phyloP scores from a whole-genome alignment of 2,329 filamentous ascomycete genomes.

The Colletotrichum falcatum region DNA sequence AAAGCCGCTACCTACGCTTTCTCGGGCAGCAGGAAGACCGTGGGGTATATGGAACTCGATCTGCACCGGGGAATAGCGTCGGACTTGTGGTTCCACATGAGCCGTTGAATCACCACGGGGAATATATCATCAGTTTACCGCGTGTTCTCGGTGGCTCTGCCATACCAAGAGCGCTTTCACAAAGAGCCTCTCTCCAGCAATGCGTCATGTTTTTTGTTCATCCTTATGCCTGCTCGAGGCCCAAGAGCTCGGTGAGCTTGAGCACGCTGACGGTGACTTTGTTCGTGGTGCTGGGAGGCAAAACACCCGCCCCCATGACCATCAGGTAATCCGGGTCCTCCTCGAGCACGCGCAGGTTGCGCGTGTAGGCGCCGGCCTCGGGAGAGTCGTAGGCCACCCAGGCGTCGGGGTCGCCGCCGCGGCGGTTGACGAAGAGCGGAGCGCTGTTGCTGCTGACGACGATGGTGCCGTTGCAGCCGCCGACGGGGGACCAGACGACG shows the following conservation, averaged over 20 bases:
- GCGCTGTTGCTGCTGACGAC: conserved; percentile 54
- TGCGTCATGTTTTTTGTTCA: background rate
- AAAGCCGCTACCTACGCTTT: too few relatives aligned
- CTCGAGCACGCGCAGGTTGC: conserved; percentile 52
- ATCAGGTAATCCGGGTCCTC: conserved; percentile 51
- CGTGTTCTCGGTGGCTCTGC: too few relatives aligned
- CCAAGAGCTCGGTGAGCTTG: conserved; percentile 44
- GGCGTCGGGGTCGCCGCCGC: conserved; percentile 51
- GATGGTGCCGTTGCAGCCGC: conserved; percentile 60
- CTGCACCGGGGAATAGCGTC: too few relatives aligned
- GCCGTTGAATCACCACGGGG: too few relatives aligned
- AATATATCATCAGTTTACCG: too few relatives aligned
- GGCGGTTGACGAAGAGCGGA: conserved; percentile 58
- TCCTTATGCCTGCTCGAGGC: conserved; percentile 29
- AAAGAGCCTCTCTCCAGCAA: too few relatives aligned
- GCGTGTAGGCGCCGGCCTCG: conserved; percentile 53
- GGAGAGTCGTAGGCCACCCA: conserved; percentile 53
- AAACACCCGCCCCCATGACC: conserved; percentile 59
- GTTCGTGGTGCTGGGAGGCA: conserved; percentile 61
- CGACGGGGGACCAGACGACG: conserved; percentile 57
- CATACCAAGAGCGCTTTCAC: too few relatives aligned
- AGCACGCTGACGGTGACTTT: conserved; percentile 54
- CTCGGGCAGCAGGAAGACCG: too few relatives aligned
- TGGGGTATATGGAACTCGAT: too few relatives aligned
- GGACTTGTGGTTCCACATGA: too few relatives aligned